Percentiles rank a stretch among this genome's conserved stretches.
phyloP scores from a whole-genome alignment of 1,139 yeast genomes.

The Magnusiomyces magnusii region DNA sequence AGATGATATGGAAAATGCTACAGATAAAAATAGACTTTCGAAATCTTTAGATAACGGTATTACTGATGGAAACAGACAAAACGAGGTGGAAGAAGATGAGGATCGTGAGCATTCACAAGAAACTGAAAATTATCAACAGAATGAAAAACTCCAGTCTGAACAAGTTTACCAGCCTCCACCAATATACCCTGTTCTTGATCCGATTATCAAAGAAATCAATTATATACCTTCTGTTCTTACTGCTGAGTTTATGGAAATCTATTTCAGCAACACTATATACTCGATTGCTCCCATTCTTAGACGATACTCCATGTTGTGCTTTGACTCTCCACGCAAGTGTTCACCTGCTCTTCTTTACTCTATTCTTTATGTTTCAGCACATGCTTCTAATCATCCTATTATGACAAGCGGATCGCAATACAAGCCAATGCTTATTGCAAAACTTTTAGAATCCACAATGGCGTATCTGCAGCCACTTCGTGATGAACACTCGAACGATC shows the following conservation, averaged over 20 bases:
- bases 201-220: slow-evolving; percentile 20
- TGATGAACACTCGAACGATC: slow-evolving; percentile 21
- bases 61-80: background rate
- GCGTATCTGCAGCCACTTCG: slow-evolving; percentile 25
- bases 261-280: slow-evolving; percentile 22
- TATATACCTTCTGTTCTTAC: slow-evolving; percentile 14
- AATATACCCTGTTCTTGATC: slow-evolving; percentile 29
- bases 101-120: background rate
- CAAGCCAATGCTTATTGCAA: slow-evolving; percentile 26
- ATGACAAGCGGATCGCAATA: slow-evolving; percentile 30
- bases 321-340: slow-evolving; percentile 26
- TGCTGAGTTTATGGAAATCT: slow-evolving; percentile 19
- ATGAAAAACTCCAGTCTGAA: background rate
- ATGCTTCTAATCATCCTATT: slow-evolving; percentile 35
- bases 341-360: slow-evolving; percentile 33
- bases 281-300: slow-evolving; percentile 24
- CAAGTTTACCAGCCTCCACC: background rate
- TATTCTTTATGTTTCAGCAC: slow-evolving; percentile 34
- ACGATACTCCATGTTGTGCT: slow-evolving; percentile 18
- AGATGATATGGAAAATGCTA: background rate
- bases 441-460: slow-evolving; percentile 27
- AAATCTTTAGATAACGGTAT: background rate
- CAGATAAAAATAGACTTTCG: background rate
- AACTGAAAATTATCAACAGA: background rate
- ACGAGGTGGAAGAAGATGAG: background rate